Percentiles rank a stretch among this genome's conserved stretches.
phyloP scores from a whole-genome alignment of 768 basidiomycete species.

The Auricularia sp. region DNA sequence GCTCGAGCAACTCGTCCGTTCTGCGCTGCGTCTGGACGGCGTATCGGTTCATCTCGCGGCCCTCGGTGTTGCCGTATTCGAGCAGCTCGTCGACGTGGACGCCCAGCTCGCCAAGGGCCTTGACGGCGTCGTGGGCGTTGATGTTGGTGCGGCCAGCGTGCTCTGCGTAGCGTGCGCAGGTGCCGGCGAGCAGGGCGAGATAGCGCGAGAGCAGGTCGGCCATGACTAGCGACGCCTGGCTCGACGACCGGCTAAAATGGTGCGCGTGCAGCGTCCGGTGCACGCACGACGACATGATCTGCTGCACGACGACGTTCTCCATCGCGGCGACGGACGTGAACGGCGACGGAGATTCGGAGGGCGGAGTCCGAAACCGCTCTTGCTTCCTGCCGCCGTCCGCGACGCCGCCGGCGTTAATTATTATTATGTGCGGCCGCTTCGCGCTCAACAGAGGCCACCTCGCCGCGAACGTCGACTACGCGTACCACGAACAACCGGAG shows the following conservation, averaged over 20 bases:
- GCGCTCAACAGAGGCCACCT: slow-evolving; percentile 24
- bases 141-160: slow-evolving; percentile 60
- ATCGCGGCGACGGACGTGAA: background rate
- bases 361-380: background rate
- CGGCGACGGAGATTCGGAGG: background rate
- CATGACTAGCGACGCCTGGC: slow-evolving; percentile 58
- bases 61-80: slow-evolving; percentile 60
- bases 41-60: slow-evolving; percentile 42
- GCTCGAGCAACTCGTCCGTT: slow-evolving; percentile 63
- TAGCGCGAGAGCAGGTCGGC: slow-evolving; percentile 73
- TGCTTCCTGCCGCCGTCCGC: slow-evolving; percentile 32
- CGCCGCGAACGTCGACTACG: slow-evolving; percentile 2
- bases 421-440: slow-evolving; percentile 57
- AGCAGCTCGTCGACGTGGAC: slow-evolving; percentile 57
- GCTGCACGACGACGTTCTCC: background rate
- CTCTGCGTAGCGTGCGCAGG: slow-evolving; percentile 64
- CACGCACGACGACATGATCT: background rate
- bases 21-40: slow-evolving; percentile 51
- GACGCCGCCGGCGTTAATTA: slow-evolving; percentile 35
- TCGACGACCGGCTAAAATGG: slow-evolving; percentile 65
- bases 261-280: slow-evolving; percentile 61
- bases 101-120: slow-evolving; percentile 68
- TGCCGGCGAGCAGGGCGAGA: slow-evolving; percentile 50
- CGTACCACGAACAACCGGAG: slow-evolving; percentile 29
- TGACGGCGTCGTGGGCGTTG: slow-evolving; percentile 48